Percentiles rank a stretch among this genome's conserved stretches.
These are phyloP conservation scores for Persicaria tinctoria DNA, from an alignment of 148 eudicot species.

Conservation along the genomic window DNA sequence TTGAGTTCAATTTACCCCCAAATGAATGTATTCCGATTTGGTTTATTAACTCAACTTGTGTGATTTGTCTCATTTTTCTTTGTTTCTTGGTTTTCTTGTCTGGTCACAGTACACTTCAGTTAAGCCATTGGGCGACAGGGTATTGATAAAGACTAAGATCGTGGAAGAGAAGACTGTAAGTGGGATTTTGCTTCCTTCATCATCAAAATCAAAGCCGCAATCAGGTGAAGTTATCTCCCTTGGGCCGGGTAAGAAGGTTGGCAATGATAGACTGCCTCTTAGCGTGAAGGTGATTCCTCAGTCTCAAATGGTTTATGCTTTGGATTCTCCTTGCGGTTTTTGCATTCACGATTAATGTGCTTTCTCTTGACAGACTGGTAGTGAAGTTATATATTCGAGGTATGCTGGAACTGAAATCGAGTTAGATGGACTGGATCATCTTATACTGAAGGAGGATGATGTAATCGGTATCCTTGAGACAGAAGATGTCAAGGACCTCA, in stretches of 20 bases:
- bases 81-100: background rate
- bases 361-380: slow-evolving; percentile 31
- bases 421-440: slow-evolving; percentile 42
- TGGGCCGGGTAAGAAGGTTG: slow-evolving; percentile 48
- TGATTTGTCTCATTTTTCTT: background rate
- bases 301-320: background rate
- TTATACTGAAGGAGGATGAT: slow-evolving; percentile 56
- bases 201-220: slow-evolving; percentile 48
- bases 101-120: slow-evolving; percentile 42
- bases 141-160: slow-evolving; percentile 40
- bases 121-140: slow-evolving; percentile 61
- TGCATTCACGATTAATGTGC: background rate
- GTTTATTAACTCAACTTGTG: background rate
- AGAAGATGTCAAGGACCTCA: slow-evolving; percentile 54
- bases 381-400: slow-evolving; percentile 46
- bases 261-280: slow-evolving; percentile 33
- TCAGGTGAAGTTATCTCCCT: slow-evolving; percentile 52
- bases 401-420: slow-evolving; percentile 58
- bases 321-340: background rate
- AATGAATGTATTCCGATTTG: background rate
- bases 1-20: too few relatives aligned
- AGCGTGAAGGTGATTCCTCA: slow-evolving; percentile 35
- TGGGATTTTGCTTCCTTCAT: slow-evolving; percentile 49
- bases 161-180: slow-evolving; percentile 46
- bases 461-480: slow-evolving; percentile 51